These are phyloP conservation scores for Arabidopsis suecica DNA, from an alignment of 345 rosid genomes.

Conservation along the genomic window DNA sequence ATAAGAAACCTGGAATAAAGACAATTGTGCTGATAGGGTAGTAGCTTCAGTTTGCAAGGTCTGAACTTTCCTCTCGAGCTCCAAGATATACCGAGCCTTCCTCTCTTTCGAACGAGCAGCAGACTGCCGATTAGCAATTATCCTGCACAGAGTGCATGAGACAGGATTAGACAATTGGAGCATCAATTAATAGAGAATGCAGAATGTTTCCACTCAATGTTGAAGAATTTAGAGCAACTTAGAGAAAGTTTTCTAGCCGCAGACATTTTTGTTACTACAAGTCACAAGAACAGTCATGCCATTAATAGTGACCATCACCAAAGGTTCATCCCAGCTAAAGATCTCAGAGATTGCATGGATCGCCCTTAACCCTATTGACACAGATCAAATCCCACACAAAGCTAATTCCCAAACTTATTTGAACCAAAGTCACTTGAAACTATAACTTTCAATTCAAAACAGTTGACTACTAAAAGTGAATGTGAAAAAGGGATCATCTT, in stretches of 20 bases:
- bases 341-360: conserved; percentile 11
- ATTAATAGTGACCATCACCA: background rate
- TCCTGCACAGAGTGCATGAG: conserved; percentile 50
- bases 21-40: conserved; percentile 83
- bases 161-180: background rate
- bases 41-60: conserved; percentile 93
- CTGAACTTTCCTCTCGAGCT: conserved; percentile 87
- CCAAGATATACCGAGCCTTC: conserved; percentile 76
- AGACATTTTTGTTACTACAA: background rate
- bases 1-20: conserved; percentile 74
- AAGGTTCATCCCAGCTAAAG: background rate
- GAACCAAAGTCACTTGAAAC: conserved; percentile 25
- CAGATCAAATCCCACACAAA: background rate
- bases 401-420: background rate
- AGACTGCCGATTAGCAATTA: conserved; percentile 88
- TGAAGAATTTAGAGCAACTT: background rate
- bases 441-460: conserved; percentile 9
- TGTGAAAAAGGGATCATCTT: conserved; percentile 13
- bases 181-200: background rate
- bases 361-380: background rate
- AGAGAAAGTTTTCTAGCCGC: background rate
- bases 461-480: conserved; percentile 21
- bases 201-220: background rate
- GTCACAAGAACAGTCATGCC: conserved; percentile 13
- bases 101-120: conserved; percentile 96